phyloP scores from a whole-genome alignment of 139 green algal species.

The Chlamydomonas sp. region DNA sequence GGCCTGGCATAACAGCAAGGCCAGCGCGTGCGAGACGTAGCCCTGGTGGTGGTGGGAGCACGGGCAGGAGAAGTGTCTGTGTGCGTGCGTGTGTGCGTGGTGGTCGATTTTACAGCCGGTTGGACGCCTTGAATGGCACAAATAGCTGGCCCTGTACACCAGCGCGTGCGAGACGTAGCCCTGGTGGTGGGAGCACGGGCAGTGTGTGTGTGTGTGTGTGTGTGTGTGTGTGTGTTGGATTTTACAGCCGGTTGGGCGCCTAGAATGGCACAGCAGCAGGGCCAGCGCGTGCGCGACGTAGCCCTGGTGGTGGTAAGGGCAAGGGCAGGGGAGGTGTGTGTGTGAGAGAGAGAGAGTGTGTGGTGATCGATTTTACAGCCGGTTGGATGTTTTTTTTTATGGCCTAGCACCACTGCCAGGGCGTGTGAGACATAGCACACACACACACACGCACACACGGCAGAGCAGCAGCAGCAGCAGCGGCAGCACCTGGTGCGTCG shows the following conservation, averaged over 20 bases:
- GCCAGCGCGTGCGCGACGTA: conserved; percentile 6
- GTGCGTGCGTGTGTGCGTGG: no score
- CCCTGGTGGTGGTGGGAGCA: not conserved
- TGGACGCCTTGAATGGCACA: not conserved
- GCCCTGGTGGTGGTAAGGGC: not conserved
- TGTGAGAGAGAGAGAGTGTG: no score
- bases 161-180: not conserved
- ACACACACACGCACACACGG: no score
- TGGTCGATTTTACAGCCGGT: no score
- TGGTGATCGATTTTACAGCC: no score
- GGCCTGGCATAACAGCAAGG: not conserved
- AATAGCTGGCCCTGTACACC: not conserved
- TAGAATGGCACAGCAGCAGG: conserved; percentile 2
- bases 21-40: conserved; percentile 2
- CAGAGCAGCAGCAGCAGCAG: not conserved
- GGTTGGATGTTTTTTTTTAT: no score
- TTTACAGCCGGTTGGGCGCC: not conserved
- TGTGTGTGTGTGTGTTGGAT: not conserved
- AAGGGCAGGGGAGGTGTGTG: no score
- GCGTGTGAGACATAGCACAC: no score
- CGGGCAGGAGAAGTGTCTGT: no score
- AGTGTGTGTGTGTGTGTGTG: not conserved
- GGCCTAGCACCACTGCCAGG: no score
- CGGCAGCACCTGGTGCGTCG: not conserved
- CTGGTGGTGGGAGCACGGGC: not conserved